Evolutionary conservation across 371 early-diverging fungal genomes (phyloP), one percentile per base, ranked within the genome.

Genomic region (Funneliformis caledonium): DNA sequence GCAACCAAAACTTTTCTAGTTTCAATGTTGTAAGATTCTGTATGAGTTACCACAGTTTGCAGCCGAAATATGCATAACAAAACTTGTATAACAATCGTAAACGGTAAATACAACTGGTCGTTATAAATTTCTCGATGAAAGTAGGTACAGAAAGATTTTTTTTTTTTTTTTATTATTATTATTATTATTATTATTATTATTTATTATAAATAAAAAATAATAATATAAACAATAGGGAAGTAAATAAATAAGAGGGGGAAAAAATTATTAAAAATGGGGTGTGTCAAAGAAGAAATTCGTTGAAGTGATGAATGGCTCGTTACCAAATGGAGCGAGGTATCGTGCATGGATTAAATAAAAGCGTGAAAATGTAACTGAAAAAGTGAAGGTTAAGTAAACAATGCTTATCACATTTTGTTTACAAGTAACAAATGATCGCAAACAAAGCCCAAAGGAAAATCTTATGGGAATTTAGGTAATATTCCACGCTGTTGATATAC

Each of bases 391-490:
- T 47, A 26, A 26, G 43, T 72, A 72, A 45, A 45, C 43, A 43
- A 45, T 72, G 72, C 47, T 72, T 72, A 26, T 72, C 45, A 64
- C 52, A 52, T 52, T 52, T 52, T 52, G 52, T 52, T 52, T 52
- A 52, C 52, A 31, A 64, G 33, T 11, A 64, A 31, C 22, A 64
- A 31, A 22, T 64, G 64, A 64, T 64, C 64, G 64, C 64, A 64
- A 64, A 64, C 64, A 64, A 64, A 22, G 48, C 52, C 48, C 45
- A 43, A 72, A 45, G 48, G 72, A 72, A 47, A 72, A 72, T 48
- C 72, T 45, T 72, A 72, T 16, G 72, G 72, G 48, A 42, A 50
- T 72, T 72, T 43, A 26, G 72, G 72, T 48, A 72, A 72, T 72
- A 42, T 48, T 72, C 22, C 72, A 72, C 72, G 72, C 43, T 72